phyloP scores from a whole-genome alignment of 495 filamentous ascomycete species.

The Penicillium crystallinum region DNA sequence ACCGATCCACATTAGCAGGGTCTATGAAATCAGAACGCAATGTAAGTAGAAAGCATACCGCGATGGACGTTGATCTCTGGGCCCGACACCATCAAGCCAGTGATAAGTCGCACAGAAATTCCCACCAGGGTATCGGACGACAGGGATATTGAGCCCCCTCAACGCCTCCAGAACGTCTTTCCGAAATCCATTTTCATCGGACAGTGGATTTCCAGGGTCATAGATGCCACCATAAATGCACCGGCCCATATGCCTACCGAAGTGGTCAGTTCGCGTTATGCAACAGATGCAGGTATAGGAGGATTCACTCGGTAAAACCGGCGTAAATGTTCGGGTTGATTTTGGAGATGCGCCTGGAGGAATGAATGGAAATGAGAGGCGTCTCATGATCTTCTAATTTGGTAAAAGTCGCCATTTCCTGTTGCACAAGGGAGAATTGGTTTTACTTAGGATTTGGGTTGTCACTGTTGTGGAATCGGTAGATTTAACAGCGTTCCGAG shows the following conservation, averaged over 20 bases:
- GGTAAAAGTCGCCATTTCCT: constrained; percentile 64
- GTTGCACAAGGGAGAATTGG: neutral
- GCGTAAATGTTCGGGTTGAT: constrained; percentile 72
- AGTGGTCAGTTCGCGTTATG: constrained; percentile 8
- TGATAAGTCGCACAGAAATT: constrained; percentile 81
- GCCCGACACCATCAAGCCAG: constrained; percentile 75
- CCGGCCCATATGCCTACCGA: constrained; percentile 66
- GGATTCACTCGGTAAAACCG: constrained; percentile 64
- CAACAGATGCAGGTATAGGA: neutral
- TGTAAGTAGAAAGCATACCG: constrained; percentile 26
- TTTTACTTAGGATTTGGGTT: too few species aligned
- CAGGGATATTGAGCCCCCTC: constrained; percentile 64
- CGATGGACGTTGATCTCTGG: constrained; percentile 57
- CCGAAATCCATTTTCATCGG: constrained; percentile 68
- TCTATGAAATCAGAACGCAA: neutral
- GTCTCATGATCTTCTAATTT: constrained; percentile 52
- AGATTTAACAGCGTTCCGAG: too few species aligned
- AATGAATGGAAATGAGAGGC: constrained; percentile 57
- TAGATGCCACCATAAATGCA: constrained; percentile 85
- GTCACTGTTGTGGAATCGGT: too few species aligned
- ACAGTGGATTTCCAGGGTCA: constrained; percentile 63
- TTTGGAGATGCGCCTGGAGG: constrained; percentile 55
- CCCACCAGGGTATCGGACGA: constrained; percentile 73
- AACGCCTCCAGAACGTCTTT: constrained; percentile 68
- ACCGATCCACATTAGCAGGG: neutral